Conservation (phyloP, 345 rosid genomes). For the Populus alba region DNA sequence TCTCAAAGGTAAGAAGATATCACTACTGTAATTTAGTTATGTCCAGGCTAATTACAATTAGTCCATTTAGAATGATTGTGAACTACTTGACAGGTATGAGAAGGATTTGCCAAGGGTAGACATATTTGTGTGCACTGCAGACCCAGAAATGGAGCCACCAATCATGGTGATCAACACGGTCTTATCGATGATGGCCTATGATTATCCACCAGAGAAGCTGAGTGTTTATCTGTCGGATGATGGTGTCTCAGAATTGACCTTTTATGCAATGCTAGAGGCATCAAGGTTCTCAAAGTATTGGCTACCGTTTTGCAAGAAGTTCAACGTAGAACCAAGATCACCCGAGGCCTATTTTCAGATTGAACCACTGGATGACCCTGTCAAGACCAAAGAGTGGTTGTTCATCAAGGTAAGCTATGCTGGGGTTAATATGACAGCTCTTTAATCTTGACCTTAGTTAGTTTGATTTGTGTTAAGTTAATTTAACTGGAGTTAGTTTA, state of each 20-base stretch:
- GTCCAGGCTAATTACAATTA: no score
- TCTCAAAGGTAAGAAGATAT: slow-evolving; percentile 14
- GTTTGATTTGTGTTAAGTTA: no score
- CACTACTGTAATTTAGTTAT: no score
- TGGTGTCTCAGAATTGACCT: slow-evolving; percentile 56
- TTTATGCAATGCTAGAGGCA: slow-evolving; percentile 57
- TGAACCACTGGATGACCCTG: neutral
- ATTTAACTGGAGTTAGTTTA: no score
- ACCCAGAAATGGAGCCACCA: slow-evolving; percentile 73
- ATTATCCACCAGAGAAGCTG: slow-evolving; percentile 58
- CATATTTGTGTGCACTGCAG: slow-evolving; percentile 71
- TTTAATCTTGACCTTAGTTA: no score
- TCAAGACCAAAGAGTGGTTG: neutral
- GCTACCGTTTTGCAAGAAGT: slow-evolving; percentile 59
- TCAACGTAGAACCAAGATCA: slow-evolving; percentile 55
- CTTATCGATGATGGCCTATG: slow-evolving; percentile 53
- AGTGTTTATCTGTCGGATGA: slow-evolving; percentile 67
- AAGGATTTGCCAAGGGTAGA: slow-evolving; percentile 53
- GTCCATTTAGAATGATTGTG: no score
- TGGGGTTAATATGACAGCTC: no score
- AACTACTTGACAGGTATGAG: slow-evolving; percentile 16
- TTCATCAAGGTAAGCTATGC: slow-evolving; percentile 19
- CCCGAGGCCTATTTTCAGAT: slow-evolving; percentile 52
- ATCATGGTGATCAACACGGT: slow-evolving; percentile 62
- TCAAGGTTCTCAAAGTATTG: slow-evolving; percentile 49